phyloP scores from a whole-genome alignment of 1,284 basidiomycete genomes.

The Fomitopsis betulina region DNA sequence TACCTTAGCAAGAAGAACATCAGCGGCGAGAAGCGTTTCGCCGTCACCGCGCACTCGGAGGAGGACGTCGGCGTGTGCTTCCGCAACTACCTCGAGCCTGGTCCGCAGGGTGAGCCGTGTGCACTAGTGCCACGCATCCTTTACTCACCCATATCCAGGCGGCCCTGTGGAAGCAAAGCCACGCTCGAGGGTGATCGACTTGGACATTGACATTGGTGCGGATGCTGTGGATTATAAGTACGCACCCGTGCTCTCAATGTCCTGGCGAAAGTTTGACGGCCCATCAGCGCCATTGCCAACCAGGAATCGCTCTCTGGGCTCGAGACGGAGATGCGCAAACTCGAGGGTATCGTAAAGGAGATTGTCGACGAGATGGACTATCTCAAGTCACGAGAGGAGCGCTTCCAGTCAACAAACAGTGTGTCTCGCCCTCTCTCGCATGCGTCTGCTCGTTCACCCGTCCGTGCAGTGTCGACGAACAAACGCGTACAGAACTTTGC shows the following conservation, averaged over 20 bases:
- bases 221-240: constrained; percentile 99
- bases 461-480: constrained; percentile 80
- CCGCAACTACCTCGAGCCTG: constrained; percentile 69
- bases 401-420: constrained; percentile 93
- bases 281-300: constrained; percentile 88
- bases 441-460: background rate
- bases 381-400: constrained; percentile 84
- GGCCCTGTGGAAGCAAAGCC: constrained; percentile 43
- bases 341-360: constrained; percentile 93
- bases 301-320: constrained; percentile 94
- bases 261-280: background rate
- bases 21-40: constrained; percentile 87
- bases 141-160: constrained; percentile 26
- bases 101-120: constrained; percentile 41
- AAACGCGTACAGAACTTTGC: constrained; percentile 90
- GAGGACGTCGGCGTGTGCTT: constrained; percentile 97
- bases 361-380: constrained; percentile 94
- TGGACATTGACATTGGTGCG: constrained; percentile 97
- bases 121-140: background rate
- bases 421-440: constrained; percentile 24
- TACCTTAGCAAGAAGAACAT: constrained; percentile 90
- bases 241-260: constrained; percentile 21
- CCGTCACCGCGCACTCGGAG: constrained; percentile 90
- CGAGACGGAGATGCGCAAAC: constrained; percentile 97
- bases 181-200: constrained; percentile 71